Evolutionary conservation across 495 filamentous ascomycete genomes (phyloP), one percentile per base, ranked within the genome.

Genomic region (Aspergillus affinis): DNA sequence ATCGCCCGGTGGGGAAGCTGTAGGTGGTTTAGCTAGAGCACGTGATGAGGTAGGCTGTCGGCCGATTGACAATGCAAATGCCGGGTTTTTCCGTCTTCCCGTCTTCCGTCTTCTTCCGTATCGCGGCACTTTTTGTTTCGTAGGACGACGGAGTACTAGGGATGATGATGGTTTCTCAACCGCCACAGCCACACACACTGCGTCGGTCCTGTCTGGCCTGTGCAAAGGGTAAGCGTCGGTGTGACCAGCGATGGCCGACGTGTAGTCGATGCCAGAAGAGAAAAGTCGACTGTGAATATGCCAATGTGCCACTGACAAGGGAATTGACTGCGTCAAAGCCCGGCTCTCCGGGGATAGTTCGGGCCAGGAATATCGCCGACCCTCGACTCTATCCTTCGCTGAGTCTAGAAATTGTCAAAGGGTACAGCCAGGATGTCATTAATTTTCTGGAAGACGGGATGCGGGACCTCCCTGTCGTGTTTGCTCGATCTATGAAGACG

Each of bases 131-230:
- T 18, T 5, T 13, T 26, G 23, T 26, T 26, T 26, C 23, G 23
- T 26, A 26, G 23, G 4, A 4, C 23, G 23, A 26, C 23, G n/a
- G n/a, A n/a, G n/a, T n/a, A n/a, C n/a, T n/a, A n/a, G 23, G 23
- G 12, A 13, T 6, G 12, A 36, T 9, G 36, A 53, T 53, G 51
- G 27, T 41, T 6, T 9, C 29, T 19, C 9, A 36, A 4, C 4
- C 51, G n/a, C 29, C 26, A 0, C 18, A 41, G 48, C 57, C 57
- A 4, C 26, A 36, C 2, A 58, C 54, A 0, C 59, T 72, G 17
- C 72, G 68, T 51, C 72, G 73, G 62, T 73, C 76, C 13, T 82
- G 80, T 57, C 58, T 73, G 45, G 69, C 70, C 19, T 82, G 80
- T 63, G 69, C 71, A 15, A 70, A 67, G 30, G 69, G 69, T 9